Percentiles rank a stretch among this genome's conserved stretches.
phyloP scores from a whole-genome alignment of 2,329 filamentous ascomycete species.

The Penicillium expansum region DNA sequence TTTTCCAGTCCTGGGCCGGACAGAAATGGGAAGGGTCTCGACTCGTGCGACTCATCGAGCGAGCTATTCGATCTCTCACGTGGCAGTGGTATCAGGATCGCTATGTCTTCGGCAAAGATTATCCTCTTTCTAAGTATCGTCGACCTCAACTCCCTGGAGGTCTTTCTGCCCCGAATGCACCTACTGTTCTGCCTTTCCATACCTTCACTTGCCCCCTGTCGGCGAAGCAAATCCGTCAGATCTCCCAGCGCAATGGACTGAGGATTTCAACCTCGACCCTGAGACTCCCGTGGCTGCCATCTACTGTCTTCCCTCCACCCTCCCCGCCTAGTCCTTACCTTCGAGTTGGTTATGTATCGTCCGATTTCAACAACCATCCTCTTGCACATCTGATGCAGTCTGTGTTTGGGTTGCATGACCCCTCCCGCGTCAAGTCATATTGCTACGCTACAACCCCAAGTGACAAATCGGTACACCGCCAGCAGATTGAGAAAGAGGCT shows the following conservation, averaged over 20 bases:
- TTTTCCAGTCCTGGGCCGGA: conserved; percentile 62
- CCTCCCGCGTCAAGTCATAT: conserved; percentile 71
- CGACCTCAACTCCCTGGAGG: conserved; percentile 70
- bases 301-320: conserved; percentile 79
- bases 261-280: conserved; percentile 90
- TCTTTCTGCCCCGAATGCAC: conserved; percentile 78
- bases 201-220: conserved; percentile 94
- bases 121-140: conserved; percentile 60
- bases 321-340: conserved; percentile 75
- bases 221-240: conserved; percentile 85
- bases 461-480: conserved; percentile 82
- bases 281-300: conserved; percentile 79
- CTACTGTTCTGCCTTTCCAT: conserved; percentile 93
- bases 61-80: conserved; percentile 71
- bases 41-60: conserved; percentile 77
- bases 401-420: conserved; percentile 88
- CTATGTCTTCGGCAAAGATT: conserved; percentile 61
- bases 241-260: conserved; percentile 90
- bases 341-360: conserved; percentile 95
- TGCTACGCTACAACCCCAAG: conserved; percentile 95
- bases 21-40: conserved; percentile 85
- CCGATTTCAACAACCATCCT: conserved; percentile 98
- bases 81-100: conserved; percentile 88
- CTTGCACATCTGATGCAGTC: conserved; percentile 98
- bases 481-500: conserved; percentile 89